Base-by-base conservation (phyloP, 306 rosid genomes). In the Chamaecrista fasciculata region DNA sequence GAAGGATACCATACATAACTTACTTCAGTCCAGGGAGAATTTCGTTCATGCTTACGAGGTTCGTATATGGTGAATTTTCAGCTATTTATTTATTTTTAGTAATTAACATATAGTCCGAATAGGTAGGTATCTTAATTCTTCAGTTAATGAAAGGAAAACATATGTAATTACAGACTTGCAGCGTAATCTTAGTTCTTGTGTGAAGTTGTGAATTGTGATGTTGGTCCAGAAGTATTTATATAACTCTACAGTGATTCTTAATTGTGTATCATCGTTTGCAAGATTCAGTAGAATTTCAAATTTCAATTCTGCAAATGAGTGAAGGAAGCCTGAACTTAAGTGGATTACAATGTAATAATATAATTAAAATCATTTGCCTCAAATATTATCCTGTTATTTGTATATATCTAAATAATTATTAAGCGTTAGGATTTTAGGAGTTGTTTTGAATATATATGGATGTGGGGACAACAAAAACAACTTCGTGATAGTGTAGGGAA, bases 21-120 rank as follows among this genome's bases (percentile, higher is more conserved):
- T 83, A 25, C 86, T 85, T 67, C 94, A 77, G 55, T 85, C 90
- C 7, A 77, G 83, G 84, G 91, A 85, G 36, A 59, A 14, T 47
- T 92, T 89, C 20, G 66, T 84, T 37, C 72, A 68, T 63, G 84
- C 86, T 58, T 87, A 89, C n/a, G 91, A 86, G 97, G 97, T 88
- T 28, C 2, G 74, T 50, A 25, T 55, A 23, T 67, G 20, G 4
- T 5, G 14, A 62, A 12, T 62, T 58, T 31, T 7, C 50, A 46
- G 21, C 64, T 51, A 15, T 70, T 23, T 29, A 33, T 33, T n/a
- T n/a, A n/a, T n/a, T n/a, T n/a, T n/a, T n/a, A n/a, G n/a, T n/a
- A n/a, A n/a, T n/a, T n/a, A n/a, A n/a, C n/a, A n/a, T n/a, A n/a
- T n/a, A n/a, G n/a, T n/a, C n/a, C n/a, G n/a, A n/a, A n/a, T n/a